A percentile compares a stretch with the other conserved stretches of the same genome.
Evolutionary conservation across 495 filamentous ascomycete genomes (phyloP).

Genomic region (Podospora anserina): DNA sequence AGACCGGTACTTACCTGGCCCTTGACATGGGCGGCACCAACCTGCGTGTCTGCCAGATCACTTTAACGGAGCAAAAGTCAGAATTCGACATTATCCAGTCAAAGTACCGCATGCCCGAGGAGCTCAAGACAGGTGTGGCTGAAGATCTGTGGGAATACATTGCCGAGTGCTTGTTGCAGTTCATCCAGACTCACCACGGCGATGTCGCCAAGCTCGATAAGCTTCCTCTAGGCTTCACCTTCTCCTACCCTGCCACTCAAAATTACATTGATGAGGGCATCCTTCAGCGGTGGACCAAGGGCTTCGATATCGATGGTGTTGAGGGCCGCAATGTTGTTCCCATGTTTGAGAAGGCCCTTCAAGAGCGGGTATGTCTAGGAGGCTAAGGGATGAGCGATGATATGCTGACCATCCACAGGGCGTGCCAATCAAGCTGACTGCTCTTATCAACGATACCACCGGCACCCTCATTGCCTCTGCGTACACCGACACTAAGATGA

Average conservation of each 20-base stretch:
- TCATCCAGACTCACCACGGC: conserved; percentile 86
- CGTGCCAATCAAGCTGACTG: conserved; percentile 88
- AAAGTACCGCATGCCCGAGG: conserved; percentile 96
- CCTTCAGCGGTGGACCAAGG: conserved; percentile 97
- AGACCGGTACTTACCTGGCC: conserved; percentile 87
- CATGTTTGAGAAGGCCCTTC: conserved; percentile 79
- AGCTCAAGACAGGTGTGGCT: conserved; percentile 82
- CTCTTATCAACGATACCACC: conserved; percentile 96
- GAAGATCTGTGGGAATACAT: conserved; percentile 98
- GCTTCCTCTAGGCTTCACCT: conserved; percentile 92
- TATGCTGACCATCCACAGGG: conserved; percentile 46
- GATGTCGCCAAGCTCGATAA: conserved; percentile 58
- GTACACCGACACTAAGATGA: conserved; percentile 88
- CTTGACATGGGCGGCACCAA: conserved; percentile 99
- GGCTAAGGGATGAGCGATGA: neutral
- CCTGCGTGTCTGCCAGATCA: conserved; percentile 94
- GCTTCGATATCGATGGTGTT: conserved; percentile 95
- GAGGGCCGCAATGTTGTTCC: conserved; percentile 95
- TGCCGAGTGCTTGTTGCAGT: conserved; percentile 94
- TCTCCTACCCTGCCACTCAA: conserved; percentile 96
- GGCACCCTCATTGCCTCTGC: conserved; percentile 98
- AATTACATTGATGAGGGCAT: conserved; percentile 95
- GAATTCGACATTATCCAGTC: conserved; percentile 99
- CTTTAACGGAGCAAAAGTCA: conserved; percentile 82
- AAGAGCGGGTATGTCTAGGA: conserved; percentile 60